Percentiles rank a stretch among this genome's conserved stretches.
These are phyloP conservation scores for Prunus kanzakura DNA, from an alignment of 306 rosid species.

Conservation along the genomic window DNA sequence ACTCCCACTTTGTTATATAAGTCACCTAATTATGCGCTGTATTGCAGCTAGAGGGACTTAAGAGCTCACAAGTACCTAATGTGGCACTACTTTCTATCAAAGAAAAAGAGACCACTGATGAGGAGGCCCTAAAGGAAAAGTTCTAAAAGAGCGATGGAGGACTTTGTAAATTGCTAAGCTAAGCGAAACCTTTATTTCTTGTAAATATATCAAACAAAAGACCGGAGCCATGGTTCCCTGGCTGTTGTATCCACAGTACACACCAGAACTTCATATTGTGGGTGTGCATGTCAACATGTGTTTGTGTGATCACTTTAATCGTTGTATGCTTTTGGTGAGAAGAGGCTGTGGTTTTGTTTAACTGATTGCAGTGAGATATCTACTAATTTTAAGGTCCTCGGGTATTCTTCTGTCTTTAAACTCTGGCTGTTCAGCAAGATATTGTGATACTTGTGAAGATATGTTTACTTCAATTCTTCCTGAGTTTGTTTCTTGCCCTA, in stretches of 20 bases:
- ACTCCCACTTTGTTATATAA: background rate
- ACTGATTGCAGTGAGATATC: background rate
- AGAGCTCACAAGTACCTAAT: slow-evolving; percentile 28
- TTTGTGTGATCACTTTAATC: background rate
- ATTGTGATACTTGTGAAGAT: no score
- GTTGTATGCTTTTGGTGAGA: background rate
- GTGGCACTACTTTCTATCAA: slow-evolving; percentile 37
- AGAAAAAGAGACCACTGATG: slow-evolving; percentile 59
- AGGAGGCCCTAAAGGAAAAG: slow-evolving; percentile 48
- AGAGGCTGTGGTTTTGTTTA: background rate
- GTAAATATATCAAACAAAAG: background rate
- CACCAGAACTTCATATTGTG: background rate
- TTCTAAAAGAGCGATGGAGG: slow-evolving; percentile 22
- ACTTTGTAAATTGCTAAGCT: slow-evolving; percentile 12
- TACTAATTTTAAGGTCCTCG: background rate
- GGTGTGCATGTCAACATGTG: background rate
- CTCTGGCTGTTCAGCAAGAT: background rate
- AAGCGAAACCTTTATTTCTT: background rate
- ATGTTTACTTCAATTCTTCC: background rate
- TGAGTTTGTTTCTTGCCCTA: background rate
- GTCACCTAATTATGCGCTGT: slow-evolving; percentile 2
- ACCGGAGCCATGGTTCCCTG: background rate
- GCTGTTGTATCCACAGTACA: background rate
- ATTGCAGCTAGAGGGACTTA: slow-evolving; percentile 69
- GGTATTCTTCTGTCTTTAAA: background rate